These are phyloP conservation scores for Mycena rosella DNA, from an alignment of 768 basidiomycete species.

Conservation along the genomic window DNA sequence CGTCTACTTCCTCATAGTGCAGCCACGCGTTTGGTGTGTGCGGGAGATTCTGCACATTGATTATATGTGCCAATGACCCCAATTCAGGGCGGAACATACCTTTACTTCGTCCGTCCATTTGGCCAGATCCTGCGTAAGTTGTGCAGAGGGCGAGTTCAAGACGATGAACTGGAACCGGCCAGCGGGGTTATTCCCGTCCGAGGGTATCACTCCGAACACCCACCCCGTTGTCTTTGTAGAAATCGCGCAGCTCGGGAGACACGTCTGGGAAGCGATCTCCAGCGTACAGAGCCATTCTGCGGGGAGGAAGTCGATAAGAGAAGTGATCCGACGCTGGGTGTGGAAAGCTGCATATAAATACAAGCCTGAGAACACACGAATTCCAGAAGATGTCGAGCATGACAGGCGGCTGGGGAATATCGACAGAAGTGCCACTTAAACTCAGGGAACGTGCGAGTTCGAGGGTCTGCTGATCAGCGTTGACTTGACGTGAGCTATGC, in stretches of 20 bases:
- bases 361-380: background rate
- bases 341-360: background rate
- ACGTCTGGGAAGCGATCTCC: background rate
- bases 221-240: slow-evolving; percentile 16
- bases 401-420: background rate
- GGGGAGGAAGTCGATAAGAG: background rate
- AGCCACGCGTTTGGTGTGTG: slow-evolving; percentile 30
- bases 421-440: too few species aligned
- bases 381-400: background rate
- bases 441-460: too few species aligned
- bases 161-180: slow-evolving; percentile 21
- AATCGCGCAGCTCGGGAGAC: slow-evolving; percentile 1
- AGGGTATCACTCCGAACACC: background rate
- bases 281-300: background rate
- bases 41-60: slow-evolving; percentile 21
- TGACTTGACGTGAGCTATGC: too few species aligned
- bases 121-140: slow-evolving; percentile 13
- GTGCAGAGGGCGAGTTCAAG: slow-evolving; percentile 17
- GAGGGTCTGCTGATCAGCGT: too few species aligned
- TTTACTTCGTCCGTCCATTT: slow-evolving; percentile 35
- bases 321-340: background rate
- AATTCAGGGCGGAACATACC: background rate
- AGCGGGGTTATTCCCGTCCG: background rate
- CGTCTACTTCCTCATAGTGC: slow-evolving; percentile 34
- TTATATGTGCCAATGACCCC: background rate